These are phyloP conservation scores for Penicillium lividum DNA, from an alignment of 495 filamentous ascomycete species.

Conservation along the genomic window DNA sequence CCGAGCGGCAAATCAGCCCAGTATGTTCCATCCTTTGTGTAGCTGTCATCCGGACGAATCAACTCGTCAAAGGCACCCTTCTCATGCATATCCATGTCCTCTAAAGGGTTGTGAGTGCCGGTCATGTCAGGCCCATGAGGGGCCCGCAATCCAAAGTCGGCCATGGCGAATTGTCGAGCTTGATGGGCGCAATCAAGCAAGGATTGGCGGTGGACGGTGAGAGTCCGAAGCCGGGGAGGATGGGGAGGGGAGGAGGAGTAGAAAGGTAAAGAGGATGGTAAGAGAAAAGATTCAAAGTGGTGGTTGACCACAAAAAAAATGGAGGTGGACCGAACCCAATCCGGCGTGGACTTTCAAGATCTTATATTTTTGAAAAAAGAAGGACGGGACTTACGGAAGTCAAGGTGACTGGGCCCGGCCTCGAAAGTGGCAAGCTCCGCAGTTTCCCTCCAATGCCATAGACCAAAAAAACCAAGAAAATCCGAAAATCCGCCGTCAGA, in stretches of 20 bases:
- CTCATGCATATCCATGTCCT: slow-evolving; percentile 62
- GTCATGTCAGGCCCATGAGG: slow-evolving; percentile 59
- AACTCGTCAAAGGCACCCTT: slow-evolving; percentile 70
- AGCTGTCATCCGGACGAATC: slow-evolving; percentile 80
- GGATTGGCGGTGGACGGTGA: slow-evolving; percentile 3
- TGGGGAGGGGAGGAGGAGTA: slow-evolving; percentile 6
- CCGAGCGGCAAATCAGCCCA: slow-evolving; percentile 78
- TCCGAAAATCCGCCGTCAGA: not conserved
- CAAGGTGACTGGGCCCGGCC: slow-evolving; percentile 23
- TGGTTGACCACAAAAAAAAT: slow-evolving; percentile 6
- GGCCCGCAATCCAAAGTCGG: slow-evolving; percentile 56
- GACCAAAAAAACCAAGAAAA: slow-evolving; percentile 12
- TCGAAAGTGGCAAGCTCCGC: slow-evolving; percentile 23
- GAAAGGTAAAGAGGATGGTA: not conserved
- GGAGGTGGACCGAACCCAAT: not conserved
- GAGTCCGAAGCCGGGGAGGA: not conserved
- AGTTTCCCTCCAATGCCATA: not conserved
- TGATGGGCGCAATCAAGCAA: slow-evolving; percentile 5
- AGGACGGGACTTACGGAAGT: slow-evolving; percentile 5
- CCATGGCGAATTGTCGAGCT: slow-evolving; percentile 31
- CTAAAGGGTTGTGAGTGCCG: slow-evolving; percentile 50
- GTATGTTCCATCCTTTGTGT: slow-evolving; percentile 76
- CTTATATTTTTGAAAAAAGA: slow-evolving; percentile 23
- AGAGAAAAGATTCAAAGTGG: not conserved
- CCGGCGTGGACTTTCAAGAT: slow-evolving; percentile 1